Evolutionary conservation across 495 filamentous ascomycete genomes (phyloP), one percentile per base, ranked within the genome.

Genomic region (Xylaria flabelliformis): DNA sequence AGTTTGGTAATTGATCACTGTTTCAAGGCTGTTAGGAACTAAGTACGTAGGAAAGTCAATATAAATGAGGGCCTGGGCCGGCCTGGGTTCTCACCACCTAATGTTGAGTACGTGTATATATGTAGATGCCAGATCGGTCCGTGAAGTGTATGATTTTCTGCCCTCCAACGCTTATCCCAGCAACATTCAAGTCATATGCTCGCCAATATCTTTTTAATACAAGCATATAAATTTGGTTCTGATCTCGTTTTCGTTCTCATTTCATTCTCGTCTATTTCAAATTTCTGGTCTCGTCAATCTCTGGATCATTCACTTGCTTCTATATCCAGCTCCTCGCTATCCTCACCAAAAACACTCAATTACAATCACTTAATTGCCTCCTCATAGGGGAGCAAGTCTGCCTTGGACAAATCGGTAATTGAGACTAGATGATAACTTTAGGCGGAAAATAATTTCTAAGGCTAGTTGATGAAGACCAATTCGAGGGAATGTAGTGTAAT

Each of bases 51-150:
- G n/a, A 21, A 24, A 39, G 21, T n/a, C 29, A 26, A 41, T n/a
- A 63, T 39, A 64, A 46, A 41, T 39, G 17, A 32, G n/a, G 64
- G 26, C 8, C 26, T 24, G 42, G 42, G 64, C 64, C 3, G 64
- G 64, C 34, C 46, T 41, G 32, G 26, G 10, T 36, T 67, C 46
- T 67, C 46, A 32, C 58, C 19, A 61, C 13, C 13, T 56, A 32
- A 56, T 56, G 24, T 55, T 12, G 12, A 17, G 53, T 26, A 29
- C 24, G 10, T 55, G 24, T 55, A 26, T 26, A 26, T 26, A 17
- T 9, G 24, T 56, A 17, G 12, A 17, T 26, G 6, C 17, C 12
- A 56, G 0, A 4, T 4, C 6, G 12, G 13, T 17, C 26, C 8
- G 6, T 56, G 13, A 56, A 32, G 53, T 6, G 1, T 32, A 17